A percentile compares a stretch with the other conserved stretches of the same genome.
phyloP scores from a whole-genome alignment of 257 asterid species.

The Osmanthus fragrans region DNA sequence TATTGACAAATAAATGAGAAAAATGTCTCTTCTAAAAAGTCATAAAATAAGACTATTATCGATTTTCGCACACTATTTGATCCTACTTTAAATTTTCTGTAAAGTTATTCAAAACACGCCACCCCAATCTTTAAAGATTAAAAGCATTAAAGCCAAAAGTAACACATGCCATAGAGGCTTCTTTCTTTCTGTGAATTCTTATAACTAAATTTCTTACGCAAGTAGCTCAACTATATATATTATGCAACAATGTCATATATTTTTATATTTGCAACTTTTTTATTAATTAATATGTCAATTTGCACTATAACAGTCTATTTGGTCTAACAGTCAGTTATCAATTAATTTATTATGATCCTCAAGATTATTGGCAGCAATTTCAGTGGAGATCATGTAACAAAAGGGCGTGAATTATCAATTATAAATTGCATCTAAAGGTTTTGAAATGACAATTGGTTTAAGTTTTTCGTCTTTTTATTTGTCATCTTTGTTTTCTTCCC shows the following conservation, averaged over 20 bases:
- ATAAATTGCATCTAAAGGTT: constrained; percentile 21
- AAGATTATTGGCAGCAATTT: constrained; percentile 32
- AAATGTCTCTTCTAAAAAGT: neutral
- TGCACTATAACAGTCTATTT: constrained; percentile 30
- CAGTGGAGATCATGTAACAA: constrained; percentile 43
- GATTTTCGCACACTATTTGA: neutral
- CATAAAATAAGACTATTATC: neutral
- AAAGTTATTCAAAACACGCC: constrained; percentile 9
- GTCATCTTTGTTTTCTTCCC: constrained; percentile 41
- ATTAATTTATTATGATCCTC: constrained; percentile 1
- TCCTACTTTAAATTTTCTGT: neutral
- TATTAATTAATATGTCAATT: constrained; percentile 4
- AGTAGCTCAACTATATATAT: constrained; percentile 11
- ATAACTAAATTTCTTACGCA: constrained; percentile 20
- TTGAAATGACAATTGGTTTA: constrained; percentile 31
- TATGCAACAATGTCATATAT: constrained; percentile 20
- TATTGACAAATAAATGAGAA: neutral
- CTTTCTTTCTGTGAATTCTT: constrained; percentile 27
- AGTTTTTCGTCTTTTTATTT: constrained; percentile 18
- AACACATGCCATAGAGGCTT: constrained; percentile 19
- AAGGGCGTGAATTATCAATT: constrained; percentile 25
- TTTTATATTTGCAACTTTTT: constrained; percentile 8
- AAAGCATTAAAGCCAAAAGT: constrained; percentile 32
- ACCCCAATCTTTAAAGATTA: constrained; percentile 21
- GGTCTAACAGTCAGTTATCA: constrained; percentile 8